A percentile compares a stretch with the other conserved stretches of the same genome.
Conservation (phyloP, 306 rosid species). For the Pyrus betulifolia region DNA sequence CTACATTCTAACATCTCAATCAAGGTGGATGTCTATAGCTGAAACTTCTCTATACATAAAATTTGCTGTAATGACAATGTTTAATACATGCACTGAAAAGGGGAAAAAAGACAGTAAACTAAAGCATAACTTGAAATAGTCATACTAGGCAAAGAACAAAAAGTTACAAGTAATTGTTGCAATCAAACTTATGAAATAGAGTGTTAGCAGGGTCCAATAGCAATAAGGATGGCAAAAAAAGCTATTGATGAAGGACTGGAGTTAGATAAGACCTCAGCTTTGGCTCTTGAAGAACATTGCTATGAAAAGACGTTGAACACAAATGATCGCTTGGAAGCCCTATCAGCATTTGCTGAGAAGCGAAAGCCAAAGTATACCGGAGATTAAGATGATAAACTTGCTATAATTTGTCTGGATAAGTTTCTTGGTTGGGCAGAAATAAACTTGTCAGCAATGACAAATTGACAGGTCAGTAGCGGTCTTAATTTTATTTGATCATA, state of each 20-base stretch:
- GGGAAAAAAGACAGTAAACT: neutral
- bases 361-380: constrained; percentile 72
- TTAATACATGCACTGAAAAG: neutral
- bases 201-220: constrained; percentile 76
- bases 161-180: neutral
- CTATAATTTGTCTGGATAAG: neutral
- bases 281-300: constrained; percentile 70
- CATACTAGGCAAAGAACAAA: neutral
- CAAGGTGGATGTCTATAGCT: neutral
- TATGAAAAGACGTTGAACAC: constrained; percentile 61
- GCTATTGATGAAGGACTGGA: constrained; percentile 71
- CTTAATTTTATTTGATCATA: neutral
- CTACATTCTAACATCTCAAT: neutral
- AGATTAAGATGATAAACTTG: constrained; percentile 26
- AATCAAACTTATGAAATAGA: neutral
- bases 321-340: constrained; percentile 77
- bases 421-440: neutral
- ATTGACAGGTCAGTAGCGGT: neutral
- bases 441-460: neutral
- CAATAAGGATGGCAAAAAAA: constrained; percentile 76
- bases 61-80: neutral
- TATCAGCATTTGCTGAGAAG: constrained; percentile 87
- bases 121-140: neutral
- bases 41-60: neutral
- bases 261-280: constrained; percentile 40